Base-by-base conservation (phyloP, 2,329 filamentous ascomycete species). In the Rhynchosporium graminicola region DNA sequence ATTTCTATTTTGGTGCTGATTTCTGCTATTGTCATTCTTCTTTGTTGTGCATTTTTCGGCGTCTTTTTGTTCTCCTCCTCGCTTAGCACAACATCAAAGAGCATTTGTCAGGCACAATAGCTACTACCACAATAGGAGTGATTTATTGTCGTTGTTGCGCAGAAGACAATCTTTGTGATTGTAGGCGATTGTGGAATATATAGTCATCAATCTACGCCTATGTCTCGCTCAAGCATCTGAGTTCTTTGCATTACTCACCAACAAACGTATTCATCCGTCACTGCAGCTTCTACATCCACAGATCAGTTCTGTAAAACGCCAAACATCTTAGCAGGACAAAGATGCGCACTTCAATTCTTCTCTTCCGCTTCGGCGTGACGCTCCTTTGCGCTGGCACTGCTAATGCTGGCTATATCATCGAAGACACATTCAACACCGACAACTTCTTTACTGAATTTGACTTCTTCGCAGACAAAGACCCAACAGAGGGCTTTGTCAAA, bases 401-500 rank as follows among this genome's bases (percentile, higher is more conserved):
- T 57, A 68, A 66, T 33, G 70, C 71, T 47, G 63, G 67, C 29
- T 82, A 82, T 70, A 73, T 76, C 40, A 71, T 83, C 55, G 67
- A 72, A 13, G 77, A 76, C 65, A 79, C 76, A 15, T 83, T 78
- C 63, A 72, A 76, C 36, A 75, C 77, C 40, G 74, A 77, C 57
- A 76, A 77, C 58, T 75, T 83, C 57, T 74, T 83, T 57, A 75
- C 74, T 42, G 78, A 78, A 61, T 85, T 85, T 73, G 62, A 80
- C 62, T 87, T 87, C 76, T 87, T 82, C 75, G 77, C 73, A 58
- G 76, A 74, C 3, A 63, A 76, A 0, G 91, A 95, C 71, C 91
- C 91, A 0, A 95, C 91, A 2, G 70, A 87, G 65, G 91, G 91
- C 38, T 91, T 87, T 70, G 91, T 95, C 69, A 77, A 84, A 64